Conservation (phyloP, 2,329 filamentous ascomycete species). For the Xylariomycetidae sp. region DNA sequence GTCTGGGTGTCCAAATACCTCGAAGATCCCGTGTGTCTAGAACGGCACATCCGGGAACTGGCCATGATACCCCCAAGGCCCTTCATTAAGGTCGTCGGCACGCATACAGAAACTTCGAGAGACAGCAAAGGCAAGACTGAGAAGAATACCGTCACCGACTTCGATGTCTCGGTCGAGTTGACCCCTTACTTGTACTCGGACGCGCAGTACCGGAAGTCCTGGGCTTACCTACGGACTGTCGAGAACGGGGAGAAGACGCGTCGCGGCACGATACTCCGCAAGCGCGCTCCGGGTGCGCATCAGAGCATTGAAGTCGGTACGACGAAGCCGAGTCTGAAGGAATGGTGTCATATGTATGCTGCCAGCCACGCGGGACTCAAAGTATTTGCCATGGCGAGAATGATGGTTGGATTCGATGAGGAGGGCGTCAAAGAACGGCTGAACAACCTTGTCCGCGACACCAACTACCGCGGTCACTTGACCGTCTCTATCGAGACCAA, state of each 20-base stretch:
- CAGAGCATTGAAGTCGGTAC: conserved; percentile 41
- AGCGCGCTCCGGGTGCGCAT: conserved; percentile 26
- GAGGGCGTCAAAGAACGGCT: conserved; percentile 47
- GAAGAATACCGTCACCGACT: conserved; percentile 47
- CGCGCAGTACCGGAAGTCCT: conserved; percentile 33
- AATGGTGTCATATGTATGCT: conserved; percentile 68
- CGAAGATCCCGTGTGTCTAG: conserved; percentile 40
- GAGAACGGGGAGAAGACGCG: conserved; percentile 56
- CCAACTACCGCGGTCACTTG: conserved; percentile 63
- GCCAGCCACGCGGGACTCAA: conserved; percentile 54
- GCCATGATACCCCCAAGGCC: conserved; percentile 48
- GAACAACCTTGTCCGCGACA: conserved; percentile 53
- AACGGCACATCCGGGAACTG: conserved; percentile 39
- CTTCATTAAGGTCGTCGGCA: conserved; percentile 47
- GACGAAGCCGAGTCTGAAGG: conserved; percentile 36
- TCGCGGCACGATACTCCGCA: conserved; percentile 58
- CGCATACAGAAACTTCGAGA: conserved; percentile 41
- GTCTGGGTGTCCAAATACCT: conserved; percentile 42
- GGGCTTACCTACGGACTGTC: conserved; percentile 44
- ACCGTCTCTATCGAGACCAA: conserved; percentile 55
- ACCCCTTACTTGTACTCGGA: conserved; percentile 52
- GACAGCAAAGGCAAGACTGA: conserved; percentile 43
- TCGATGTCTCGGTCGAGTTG: conserved; percentile 55
- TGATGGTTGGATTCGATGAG: conserved; percentile 58
- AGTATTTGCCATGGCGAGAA: conserved; percentile 46